Base-by-base conservation (phyloP, 164 flowering plant species). In the Brasenia schreberi region DNA sequence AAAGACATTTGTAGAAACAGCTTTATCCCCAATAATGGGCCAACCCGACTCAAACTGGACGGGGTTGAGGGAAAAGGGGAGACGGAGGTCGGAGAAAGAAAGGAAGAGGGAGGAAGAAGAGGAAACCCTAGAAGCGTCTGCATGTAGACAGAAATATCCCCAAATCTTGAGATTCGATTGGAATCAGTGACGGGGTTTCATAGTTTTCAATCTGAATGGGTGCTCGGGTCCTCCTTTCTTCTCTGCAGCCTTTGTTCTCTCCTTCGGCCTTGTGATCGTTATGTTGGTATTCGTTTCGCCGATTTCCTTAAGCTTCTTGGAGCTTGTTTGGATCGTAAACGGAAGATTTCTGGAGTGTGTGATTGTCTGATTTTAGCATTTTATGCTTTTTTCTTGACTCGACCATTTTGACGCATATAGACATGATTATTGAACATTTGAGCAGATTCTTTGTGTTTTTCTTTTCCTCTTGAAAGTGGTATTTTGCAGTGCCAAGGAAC, bases 161-260 rank as follows among this genome's bases (percentile, higher is more conserved):
- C 63, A 61, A 23, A 11, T 23, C 33, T 7, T 14, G 19, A 18
- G 63, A 33, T 33, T 33, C 39, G 39, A 33, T 23, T 61, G 2
- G 3, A 7, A 61, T 7, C 19, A n/a, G 33, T 61, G 63, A 61
- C 12, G 63, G 63, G 63, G 3, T 58, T 61, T 18, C 63, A 61
- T 61, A 61, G 63, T 61, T 61, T 61, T 61, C 63, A 61, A 61
- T 61, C 63, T 61, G 63, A 61, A 61, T 61, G 63, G 27, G 19
- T 61, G 63, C 63, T 61, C 63, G 63, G 56, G 33, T 61, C 19
- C 63, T 61, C 63, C 63, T 61, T 12, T 7, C 63, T 18, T 14
- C 18, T 61, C 63, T 58, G 60, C 10, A 49, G 3, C 16, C 56
- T 49, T 14, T 49, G 56, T 9, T 49, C 56, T 49, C 56, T 49